These are phyloP conservation scores for Tulasnella sp. DNA, from an alignment of 768 basidiomycete species.

Conservation along the genomic window DNA sequence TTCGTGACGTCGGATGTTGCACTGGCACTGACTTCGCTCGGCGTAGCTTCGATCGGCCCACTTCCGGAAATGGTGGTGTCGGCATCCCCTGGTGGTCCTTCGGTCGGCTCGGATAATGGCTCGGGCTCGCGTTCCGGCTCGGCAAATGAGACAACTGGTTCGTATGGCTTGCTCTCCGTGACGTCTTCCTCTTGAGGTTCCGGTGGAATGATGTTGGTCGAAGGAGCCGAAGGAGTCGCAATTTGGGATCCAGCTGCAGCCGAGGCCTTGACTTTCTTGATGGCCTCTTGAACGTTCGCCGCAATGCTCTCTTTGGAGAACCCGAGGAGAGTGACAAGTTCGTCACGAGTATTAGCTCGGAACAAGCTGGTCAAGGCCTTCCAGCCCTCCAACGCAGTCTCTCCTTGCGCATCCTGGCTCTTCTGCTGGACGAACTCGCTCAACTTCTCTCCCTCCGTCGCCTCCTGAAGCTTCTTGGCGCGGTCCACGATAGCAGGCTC, in stretches of 20 bases:
- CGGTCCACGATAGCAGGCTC: constrained; percentile 68
- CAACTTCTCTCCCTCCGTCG: constrained; percentile 47
- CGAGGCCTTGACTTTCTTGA: constrained; percentile 58
- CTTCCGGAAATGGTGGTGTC: constrained; percentile 35
- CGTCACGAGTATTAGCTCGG: constrained; percentile 79
- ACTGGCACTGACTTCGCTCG: constrained; percentile 64
- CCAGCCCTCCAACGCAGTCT: constrained; percentile 53
- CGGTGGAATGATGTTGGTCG: constrained; percentile 23
- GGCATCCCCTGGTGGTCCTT: constrained; percentile 34
- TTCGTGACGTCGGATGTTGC: constrained; percentile 50
- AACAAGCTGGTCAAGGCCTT: constrained; percentile 84
- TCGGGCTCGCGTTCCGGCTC: constrained; percentile 54
- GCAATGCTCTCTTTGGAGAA: constrained; percentile 86
- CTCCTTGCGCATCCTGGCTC: constrained; percentile 31
- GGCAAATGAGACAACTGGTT: constrained; percentile 76
- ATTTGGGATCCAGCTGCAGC: constrained; percentile 27
- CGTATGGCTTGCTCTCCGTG: constrained; percentile 42
- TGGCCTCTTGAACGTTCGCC: constrained; percentile 68
- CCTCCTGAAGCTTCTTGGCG: constrained; percentile 55
- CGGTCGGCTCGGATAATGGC: constrained; percentile 26
- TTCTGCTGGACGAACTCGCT: constrained; percentile 62
- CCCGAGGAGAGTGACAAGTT: constrained; percentile 81
- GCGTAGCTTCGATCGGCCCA: constrained; percentile 50
- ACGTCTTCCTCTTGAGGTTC: constrained; percentile 32
- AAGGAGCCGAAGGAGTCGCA: constrained; percentile 1